A percentile compares a stretch with the other conserved stretches of the same genome.
Evolutionary conservation across 192 early-diverging fungal genomes (phyloP).

Genomic region (Dimargaris xerosporica): DNA sequence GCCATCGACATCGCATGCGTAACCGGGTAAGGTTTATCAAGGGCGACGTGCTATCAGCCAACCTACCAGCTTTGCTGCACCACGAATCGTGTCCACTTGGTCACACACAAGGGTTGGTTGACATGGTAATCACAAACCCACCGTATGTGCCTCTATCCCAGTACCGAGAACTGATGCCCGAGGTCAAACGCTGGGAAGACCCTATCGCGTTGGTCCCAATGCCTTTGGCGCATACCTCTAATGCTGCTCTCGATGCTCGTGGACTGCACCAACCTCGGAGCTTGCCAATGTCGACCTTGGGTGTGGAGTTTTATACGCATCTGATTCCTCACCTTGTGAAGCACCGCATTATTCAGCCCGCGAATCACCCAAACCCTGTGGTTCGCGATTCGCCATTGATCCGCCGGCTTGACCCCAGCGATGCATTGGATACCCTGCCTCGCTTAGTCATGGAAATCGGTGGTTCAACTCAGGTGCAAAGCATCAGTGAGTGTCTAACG

Average conservation of each 20-base stretch:
- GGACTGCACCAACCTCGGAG: no score
- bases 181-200: conserved; percentile 83
- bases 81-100: background rate
- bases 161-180: conserved; percentile 44
- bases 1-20: conserved; percentile 16
- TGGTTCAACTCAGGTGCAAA: conserved; percentile 44
- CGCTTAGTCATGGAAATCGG: conserved; percentile 75
- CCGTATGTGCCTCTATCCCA: conserved; percentile 70
- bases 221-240: no score
- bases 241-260: no score
- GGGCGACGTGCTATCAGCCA: conserved; percentile 27
- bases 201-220: conserved; percentile 42
- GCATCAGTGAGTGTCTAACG: conserved; percentile 26
- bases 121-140: conserved; percentile 81
- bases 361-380: background rate
- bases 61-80: conserved; percentile 9
- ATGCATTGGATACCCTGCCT: conserved; percentile 23
- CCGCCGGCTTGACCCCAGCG: no score
- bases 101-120: conserved; percentile 7
- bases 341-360: background rate
- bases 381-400: no score
- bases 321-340: conserved; percentile 1
- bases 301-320: conserved; percentile 1
- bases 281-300: background rate
- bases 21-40: conserved; percentile 29